Percentiles rank a stretch among this genome's conserved stretches.
Conservation (phyloP, 495 filamentous ascomycete species). For the Extremus antarcticus region DNA sequence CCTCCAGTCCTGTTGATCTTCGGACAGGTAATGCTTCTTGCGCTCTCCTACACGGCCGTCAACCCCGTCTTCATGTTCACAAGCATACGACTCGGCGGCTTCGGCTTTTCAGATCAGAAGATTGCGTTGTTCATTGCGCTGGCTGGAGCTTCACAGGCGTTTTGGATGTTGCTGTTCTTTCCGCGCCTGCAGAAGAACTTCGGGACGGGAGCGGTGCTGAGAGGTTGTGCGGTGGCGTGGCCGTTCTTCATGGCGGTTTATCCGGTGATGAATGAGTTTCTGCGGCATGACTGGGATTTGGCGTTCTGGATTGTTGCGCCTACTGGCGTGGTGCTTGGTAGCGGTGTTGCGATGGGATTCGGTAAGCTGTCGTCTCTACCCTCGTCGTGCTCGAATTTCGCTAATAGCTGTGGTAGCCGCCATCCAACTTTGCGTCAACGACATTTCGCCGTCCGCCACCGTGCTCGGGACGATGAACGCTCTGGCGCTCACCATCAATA, state of each 20-base stretch:
- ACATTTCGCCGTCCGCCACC: conserved; percentile 47
- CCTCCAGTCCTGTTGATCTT: conserved; percentile 49
- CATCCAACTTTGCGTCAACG: conserved; percentile 57
- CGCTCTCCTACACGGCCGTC: conserved; percentile 53
- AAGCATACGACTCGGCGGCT: conserved; percentile 43
- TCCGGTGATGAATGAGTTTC: conserved; percentile 43
- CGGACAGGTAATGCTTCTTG: conserved; percentile 50
- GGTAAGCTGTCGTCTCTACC: conserved; percentile 25
- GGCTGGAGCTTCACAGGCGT: conserved; percentile 48
- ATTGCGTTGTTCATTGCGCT: conserved; percentile 51
- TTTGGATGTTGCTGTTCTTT: conserved; percentile 55
- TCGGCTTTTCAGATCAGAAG: conserved; percentile 45
- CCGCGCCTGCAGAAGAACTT: conserved; percentile 46
- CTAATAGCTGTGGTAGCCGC: conserved; percentile 29
- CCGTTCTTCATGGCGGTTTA: conserved; percentile 45
- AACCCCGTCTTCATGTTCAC: conserved; percentile 55
- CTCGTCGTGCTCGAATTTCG: background rate
- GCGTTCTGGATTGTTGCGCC: conserved; percentile 48
- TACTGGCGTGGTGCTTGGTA: conserved; percentile 34
- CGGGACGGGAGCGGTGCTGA: conserved; percentile 51
- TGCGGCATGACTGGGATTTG: conserved; percentile 31
- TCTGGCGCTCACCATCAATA: conserved; percentile 44
- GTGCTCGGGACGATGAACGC: conserved; percentile 56
- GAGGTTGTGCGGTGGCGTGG: conserved; percentile 41
- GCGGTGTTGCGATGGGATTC: conserved; percentile 57